Evolutionary conservation across 345 rosid species (phyloP).

Genomic region (Crucihimalaya himalaica): DNA sequence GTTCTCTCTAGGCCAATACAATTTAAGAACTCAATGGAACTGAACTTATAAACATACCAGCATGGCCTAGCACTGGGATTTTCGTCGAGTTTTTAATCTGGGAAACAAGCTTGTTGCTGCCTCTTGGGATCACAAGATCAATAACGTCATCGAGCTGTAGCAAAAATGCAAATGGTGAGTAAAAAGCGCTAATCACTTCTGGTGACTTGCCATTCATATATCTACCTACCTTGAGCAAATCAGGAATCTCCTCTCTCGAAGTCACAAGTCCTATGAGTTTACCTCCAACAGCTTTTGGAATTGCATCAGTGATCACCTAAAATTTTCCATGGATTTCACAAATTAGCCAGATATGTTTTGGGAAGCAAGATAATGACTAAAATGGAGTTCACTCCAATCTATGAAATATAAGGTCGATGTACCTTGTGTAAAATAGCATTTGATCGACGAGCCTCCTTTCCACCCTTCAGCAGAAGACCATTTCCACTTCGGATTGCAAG

Average conservation of each 20-base stretch:
- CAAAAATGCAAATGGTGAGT: conserved; percentile 30
- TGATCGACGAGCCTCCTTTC: conserved; percentile 91
- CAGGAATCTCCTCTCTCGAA: conserved; percentile 94
- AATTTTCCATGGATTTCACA: conserved; percentile 15
- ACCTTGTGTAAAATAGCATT: conserved; percentile 97
- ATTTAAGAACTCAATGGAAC: not conserved
- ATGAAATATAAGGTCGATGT: conserved; percentile 10
- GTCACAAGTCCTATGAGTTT: conserved; percentile 91
- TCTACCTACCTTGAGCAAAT: conserved; percentile 79
- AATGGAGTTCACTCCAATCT: not conserved
- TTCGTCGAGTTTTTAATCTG: conserved; percentile 89
- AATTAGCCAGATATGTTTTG: conserved; percentile 2
- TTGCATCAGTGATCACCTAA: conserved; percentile 86
- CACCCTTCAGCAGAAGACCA: conserved; percentile 93
- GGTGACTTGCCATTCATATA: conserved; percentile 25
- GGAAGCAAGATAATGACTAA: conserved; percentile 9
- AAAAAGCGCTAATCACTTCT: conserved; percentile 6
- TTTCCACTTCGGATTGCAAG: conserved; percentile 96
- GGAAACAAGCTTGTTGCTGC: conserved; percentile 94
- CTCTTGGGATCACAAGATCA: conserved; percentile 99
- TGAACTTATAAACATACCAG: conserved; percentile 52
- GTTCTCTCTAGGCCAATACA: conserved; percentile 19
- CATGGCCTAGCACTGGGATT: conserved; percentile 97
- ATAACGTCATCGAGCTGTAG: conserved; percentile 95
- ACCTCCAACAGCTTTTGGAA: conserved; percentile 77